phyloP scores from a whole-genome alignment of 495 filamentous ascomycete species.

The Aspergillus cavernicola region DNA sequence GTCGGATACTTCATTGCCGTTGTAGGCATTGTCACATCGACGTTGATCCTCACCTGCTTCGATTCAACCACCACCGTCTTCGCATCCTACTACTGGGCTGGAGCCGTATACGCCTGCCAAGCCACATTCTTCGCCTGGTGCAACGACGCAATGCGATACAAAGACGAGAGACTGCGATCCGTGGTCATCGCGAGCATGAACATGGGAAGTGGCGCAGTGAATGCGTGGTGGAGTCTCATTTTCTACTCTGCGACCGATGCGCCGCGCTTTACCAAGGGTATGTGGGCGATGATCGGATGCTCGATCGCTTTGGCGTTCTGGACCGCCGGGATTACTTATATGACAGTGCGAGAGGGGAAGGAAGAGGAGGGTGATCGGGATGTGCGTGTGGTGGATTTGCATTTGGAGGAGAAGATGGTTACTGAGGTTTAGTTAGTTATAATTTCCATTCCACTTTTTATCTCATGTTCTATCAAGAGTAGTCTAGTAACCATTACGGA shows the following conservation, averaged over 20 bases:
- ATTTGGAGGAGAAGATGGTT: slow-evolving; percentile 1
- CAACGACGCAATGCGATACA: slow-evolving; percentile 51
- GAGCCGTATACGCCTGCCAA: slow-evolving; percentile 54
- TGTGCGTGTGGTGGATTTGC: neutral
- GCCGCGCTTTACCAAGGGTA: slow-evolving; percentile 55
- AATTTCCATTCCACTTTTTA: no score
- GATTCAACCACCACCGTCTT: slow-evolving; percentile 41
- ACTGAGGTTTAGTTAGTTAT: neutral
- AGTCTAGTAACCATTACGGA: no score
- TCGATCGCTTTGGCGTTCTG: slow-evolving; percentile 49
- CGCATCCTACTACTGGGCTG: slow-evolving; percentile 53
- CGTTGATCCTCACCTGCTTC: slow-evolving; percentile 46
- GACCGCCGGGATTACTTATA: slow-evolving; percentile 26
- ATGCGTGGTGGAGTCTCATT: slow-evolving; percentile 61
- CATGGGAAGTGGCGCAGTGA: slow-evolving; percentile 51
- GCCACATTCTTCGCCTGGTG: slow-evolving; percentile 59
- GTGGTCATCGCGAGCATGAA: slow-evolving; percentile 56
- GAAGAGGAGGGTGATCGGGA: neutral
- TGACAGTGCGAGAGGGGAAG: slow-evolving; percentile 9
- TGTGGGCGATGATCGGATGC: slow-evolving; percentile 57
- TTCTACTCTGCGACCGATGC: slow-evolving; percentile 59
- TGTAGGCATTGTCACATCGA: slow-evolving; percentile 43
- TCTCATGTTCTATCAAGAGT: no score
- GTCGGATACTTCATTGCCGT: slow-evolving; percentile 53
- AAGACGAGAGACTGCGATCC: slow-evolving; percentile 42